Conservation (phyloP, 768 basidiomycete genomes). For the Lyophyllum shimeji region DNA sequence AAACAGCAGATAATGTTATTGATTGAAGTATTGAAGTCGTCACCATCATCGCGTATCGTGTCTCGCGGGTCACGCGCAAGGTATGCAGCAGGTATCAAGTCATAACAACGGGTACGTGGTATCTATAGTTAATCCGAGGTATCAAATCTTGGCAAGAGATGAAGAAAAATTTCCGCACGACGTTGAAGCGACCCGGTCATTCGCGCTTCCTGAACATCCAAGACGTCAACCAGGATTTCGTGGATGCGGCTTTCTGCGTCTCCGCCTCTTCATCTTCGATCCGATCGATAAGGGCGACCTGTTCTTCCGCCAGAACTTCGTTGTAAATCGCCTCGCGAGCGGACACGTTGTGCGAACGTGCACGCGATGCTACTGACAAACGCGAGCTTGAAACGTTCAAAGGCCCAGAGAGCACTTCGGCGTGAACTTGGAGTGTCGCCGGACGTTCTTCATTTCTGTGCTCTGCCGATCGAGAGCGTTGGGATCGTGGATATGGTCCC, state of each 20-base stretch:
- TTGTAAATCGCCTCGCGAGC: slow-evolving; percentile 63
- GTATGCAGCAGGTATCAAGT: slow-evolving; percentile 20
- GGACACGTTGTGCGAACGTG: slow-evolving; percentile 44
- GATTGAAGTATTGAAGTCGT: slow-evolving; percentile 4
- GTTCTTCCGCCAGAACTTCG: slow-evolving; percentile 72
- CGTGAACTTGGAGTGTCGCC: slow-evolving; percentile 45
- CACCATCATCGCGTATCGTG: slow-evolving; percentile 18
- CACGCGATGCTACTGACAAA: slow-evolving; percentile 29
- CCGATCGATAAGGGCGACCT: slow-evolving; percentile 51
- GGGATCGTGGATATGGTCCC: slow-evolving; percentile 25
- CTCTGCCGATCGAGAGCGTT: slow-evolving; percentile 31
- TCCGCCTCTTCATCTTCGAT: slow-evolving; percentile 56
- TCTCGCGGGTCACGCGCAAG: slow-evolving; percentile 22
- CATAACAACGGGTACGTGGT: slow-evolving; percentile 20
- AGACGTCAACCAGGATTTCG: slow-evolving; percentile 60
- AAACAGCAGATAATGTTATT: slow-evolving; percentile 20
- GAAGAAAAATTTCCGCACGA: slow-evolving; percentile 25
- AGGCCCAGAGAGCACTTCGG: slow-evolving; percentile 33
- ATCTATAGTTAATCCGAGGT: slow-evolving; percentile 38
- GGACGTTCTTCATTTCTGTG: slow-evolving; percentile 37
- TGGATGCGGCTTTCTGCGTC: slow-evolving; percentile 40
- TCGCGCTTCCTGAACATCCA: slow-evolving; percentile 59
- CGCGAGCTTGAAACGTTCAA: slow-evolving; percentile 34
- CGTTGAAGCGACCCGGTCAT: slow-evolving; percentile 19
- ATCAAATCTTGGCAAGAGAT: slow-evolving; percentile 30